Evolutionary conservation across 768 basidiomycete genomes (phyloP), one percentile per base, ranked within the genome.

Genomic region (Leccinum olivaceopallidum): DNA sequence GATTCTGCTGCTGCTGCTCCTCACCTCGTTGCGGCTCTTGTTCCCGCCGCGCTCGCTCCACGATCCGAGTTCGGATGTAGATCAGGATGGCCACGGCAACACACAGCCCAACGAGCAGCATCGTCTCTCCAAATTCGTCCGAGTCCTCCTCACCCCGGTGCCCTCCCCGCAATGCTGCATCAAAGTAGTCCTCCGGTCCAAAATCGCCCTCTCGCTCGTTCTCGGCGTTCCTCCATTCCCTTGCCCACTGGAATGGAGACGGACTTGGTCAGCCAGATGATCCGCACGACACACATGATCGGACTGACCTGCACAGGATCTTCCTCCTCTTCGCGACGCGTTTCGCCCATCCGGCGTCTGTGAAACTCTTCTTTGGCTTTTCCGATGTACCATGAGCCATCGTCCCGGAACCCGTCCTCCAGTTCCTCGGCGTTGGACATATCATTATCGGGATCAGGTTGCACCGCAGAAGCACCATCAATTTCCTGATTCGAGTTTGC

Each of bases 131-230:
- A 59, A 92, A 86, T 65, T 93, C 91, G 61, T 92, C 85, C 16
- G 71, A 73, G 1, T 83, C 85, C n/a, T 80, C 84, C 20, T 89
- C 86, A 16, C 84, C 86, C 14, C 85, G 81, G 54, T 82, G 76
- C 5, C 83, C 81, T 14, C 84, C 83, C 24, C 87, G 82, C 63
- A 85, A 60, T 5, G 84, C 82, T 3, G 79, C 88, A 30, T 92
- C 90, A 65, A 87, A 89, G 73, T 92, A 92, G 68, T 93, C 92
- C 52, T 95, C 93, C 0, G 90, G 87, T 8, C 87, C 88, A 63
- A 86, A 86, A 60, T 93, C 92, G 54, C 80, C 79, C 30, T 92
- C 89, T 26, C 85, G 83, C 30, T 90, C 90, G 58, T 82, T 82
- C 62, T 90, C 91, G 3, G 85, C 85, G 55, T 84, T 84, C 63